Conservation (phyloP, 2,329 filamentous ascomycete genomes). For the Colletotrichum truncatum region DNA sequence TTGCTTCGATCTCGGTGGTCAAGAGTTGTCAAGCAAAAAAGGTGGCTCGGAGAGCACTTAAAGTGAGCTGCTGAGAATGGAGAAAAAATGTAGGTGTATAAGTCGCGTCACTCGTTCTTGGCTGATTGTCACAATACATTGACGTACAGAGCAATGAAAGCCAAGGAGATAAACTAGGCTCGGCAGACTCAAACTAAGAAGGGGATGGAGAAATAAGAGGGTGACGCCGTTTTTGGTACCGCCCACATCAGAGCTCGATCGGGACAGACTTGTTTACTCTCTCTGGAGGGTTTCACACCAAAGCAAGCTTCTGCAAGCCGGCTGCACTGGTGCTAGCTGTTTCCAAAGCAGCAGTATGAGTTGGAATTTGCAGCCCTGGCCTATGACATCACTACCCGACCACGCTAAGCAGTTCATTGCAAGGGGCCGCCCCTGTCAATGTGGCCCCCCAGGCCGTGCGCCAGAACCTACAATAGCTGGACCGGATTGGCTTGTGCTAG, state of each 20-base stretch:
- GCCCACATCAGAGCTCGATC: neutral
- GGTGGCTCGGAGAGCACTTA: too few species aligned
- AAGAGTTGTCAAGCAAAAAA: neutral
- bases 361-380: constrained; percentile 15
- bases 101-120: constrained; percentile 28
- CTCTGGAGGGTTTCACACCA: constrained; percentile 23
- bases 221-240: neutral
- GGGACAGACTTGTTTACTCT: neutral
- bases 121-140: constrained; percentile 13
- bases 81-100: neutral
- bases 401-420: neutral
- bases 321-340: constrained; percentile 4
- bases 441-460: constrained; percentile 14
- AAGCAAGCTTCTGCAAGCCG: constrained; percentile 20
- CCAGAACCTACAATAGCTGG: constrained; percentile 15
- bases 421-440: constrained; percentile 3
- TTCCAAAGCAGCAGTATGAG: constrained; percentile 19
- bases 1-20: neutral
- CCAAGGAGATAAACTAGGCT: neutral
- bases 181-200: neutral
- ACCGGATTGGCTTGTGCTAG: constrained; percentile 12
- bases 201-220: constrained; percentile 9
- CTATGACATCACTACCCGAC: constrained; percentile 25
- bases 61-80: neutral
- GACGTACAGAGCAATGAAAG: constrained; percentile 4